Evolutionary conservation across 306 rosid species (phyloP), one percentile per base, ranked within the genome.

Genomic region (Herpetospermum pedunculosum): DNA sequence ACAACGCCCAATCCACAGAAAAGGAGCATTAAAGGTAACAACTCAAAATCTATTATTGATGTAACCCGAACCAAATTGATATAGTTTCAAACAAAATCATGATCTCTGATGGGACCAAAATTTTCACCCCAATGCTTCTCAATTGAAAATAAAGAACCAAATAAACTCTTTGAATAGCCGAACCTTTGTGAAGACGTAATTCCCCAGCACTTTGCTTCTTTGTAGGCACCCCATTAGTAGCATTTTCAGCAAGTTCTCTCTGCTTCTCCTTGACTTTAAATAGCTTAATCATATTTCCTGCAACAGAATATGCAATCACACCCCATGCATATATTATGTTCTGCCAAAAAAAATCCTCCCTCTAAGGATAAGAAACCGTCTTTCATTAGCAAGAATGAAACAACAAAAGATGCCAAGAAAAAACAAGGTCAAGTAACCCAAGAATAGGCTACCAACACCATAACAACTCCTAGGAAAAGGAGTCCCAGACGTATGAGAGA

Each of bases 171-270:
- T 8, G 37, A 26, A 77, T 25, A 38, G 21, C 75, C 54, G 18
- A 71, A 90, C 98, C 98, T 90, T 85, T 90, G 78, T 92, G 92
- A 82, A 92, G 97, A 78, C 97, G 98, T 84, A 92, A 75, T 76
- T 92, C 97, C 69, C 98, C 98, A 72, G 98, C 97, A 80, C 85
- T 80, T 82, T 88, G 98, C 82, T 87, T 92, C 96, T 90, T 92
- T 8, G 73, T 57, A 7, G 89, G 92, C 52, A 81, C 76, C 35
- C 93, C 97, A 5, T 86, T 87, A 78, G 75, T 81, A 40, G 92
- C 87, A 82, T 84, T 89, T 73, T 87, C 97, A 23, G 92, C 93
- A 54, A 83, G 96, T 73, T 93, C 96, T 83, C 91, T 84, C 82
- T 90, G 98, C 73, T 89, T 93, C 77, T 90, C 98, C 89, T 90